Evolutionary conservation across 2,329 filamentous ascomycete genomes (phyloP), one percentile per base, ranked within the genome.

Genomic region (Ophiosphaerella herpotricha): DNA sequence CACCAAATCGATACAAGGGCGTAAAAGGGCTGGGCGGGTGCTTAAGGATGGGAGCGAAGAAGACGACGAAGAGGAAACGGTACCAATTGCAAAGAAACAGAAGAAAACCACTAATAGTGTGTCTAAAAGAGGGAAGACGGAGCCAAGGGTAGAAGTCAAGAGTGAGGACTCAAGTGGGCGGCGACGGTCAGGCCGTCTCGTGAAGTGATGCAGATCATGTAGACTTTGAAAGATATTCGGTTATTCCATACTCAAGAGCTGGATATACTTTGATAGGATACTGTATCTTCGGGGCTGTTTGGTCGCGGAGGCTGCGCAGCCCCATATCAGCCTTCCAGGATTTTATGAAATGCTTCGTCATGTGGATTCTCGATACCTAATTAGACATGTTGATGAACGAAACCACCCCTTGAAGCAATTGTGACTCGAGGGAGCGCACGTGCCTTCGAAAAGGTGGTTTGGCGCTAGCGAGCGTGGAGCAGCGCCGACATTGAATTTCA

Each of bases 401-500:
- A 29, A 29, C 7, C 26, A 29, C 4, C 11, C 26, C 26, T 29
- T 29, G 26, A 29, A 29, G 7, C 11, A 12, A 37, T 16, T 21
- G 16, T 37, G 24, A 31, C 32, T 9, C 11, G 8, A 14, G 32
- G 21, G 43, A 39, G 60, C 18, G 18, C 63, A 66, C 63, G 61
- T 64, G 63, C 56, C 46, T 33, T 37, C 38, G 43, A 18, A 35
- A 34, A 29, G 34, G 43, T 36, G 38, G 43, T 47, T 24, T 31
- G 13, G 26, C 21, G 54, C 56, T 55, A 59, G 61, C 57, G 60
- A 57, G 63, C 61, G 49, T 56, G 56, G 50, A 21, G 18, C 18
- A 54, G 57, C 55, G 61, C 55, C 48, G 55, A 59, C 57, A 57
- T 63, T 36, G 61, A 68, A 68, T 56, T 67, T 67, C 57, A 11